Evolutionary conservation across 139 green algal genomes (phyloP), one percentile per base, ranked within the genome.

Genomic region (Haematococcus sp.): DNA sequence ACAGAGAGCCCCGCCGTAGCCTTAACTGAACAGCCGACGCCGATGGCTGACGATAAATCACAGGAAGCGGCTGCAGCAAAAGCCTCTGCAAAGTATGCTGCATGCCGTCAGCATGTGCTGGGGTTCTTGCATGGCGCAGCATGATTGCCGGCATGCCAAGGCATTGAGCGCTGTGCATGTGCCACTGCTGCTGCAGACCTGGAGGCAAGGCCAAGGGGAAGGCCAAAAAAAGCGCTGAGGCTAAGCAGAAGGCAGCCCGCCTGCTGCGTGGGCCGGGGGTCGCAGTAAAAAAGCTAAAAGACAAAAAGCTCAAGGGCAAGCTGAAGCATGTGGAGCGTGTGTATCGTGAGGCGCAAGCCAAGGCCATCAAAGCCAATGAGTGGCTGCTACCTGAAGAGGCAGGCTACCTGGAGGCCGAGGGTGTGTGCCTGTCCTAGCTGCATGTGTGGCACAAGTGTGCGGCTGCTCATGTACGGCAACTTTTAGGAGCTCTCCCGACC

Each of bases 281-380:
- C 71, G 61, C 77, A 30, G 31, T 88, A 4, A 81, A 76, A 33
- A n/a, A 67, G 28, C 76, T 91, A 3, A 74, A 40, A 52, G 93
- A 98, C 75, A 95, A 92, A 72, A 98, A 98, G 84, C 86, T 96
- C 1, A 92, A 92, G 69, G 92, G 90, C 32, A 79, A 88, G 76
- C 71, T 97, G 35, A 82, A 71, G 60, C 80, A 92, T 60, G 73
- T 49, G 4, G 89, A 95, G 79, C 49, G 67, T 1, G 66, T 96
- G 40, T 81, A 86, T 7, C 35, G 51, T 0, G 79, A 93, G 28
- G 89, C 91, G 0, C 88, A 91, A 34, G 51, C 75, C 27, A 71
- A 80, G 64, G 89, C 91, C 3, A 81, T 82, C 25, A 80, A 77
- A 15, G 64, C 83, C 43, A 86, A 66, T 11, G 79, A 95, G 60